Evolutionary conservation across 2,329 filamentous ascomycete genomes (phyloP).

Genomic region (Paecilomyces sp.): DNA sequence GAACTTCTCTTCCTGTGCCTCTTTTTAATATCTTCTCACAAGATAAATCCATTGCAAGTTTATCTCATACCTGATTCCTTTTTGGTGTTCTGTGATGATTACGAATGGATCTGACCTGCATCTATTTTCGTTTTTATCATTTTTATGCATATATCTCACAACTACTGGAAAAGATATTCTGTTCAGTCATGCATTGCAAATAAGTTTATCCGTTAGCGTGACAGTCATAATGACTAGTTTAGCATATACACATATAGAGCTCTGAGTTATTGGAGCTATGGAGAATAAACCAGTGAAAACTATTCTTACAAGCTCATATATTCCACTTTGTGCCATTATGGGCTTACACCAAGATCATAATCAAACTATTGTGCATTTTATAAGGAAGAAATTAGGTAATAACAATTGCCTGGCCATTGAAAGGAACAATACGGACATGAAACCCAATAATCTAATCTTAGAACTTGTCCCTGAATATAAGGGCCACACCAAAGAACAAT

Average conservation of each 20-base stretch:
- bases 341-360: too few species aligned
- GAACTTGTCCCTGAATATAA: neutral
- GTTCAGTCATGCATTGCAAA: neutral
- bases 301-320: neutral
- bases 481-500: neutral
- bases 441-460: neutral
- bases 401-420: too few species aligned
- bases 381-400: too few species aligned
- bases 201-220: neutral
- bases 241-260: neutral
- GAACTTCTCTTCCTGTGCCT: neutral
- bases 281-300: neutral
- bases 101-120: neutral
- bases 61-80: neutral
- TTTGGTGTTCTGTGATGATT: neutral
- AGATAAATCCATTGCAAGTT: neutral
- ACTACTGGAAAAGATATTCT: neutral
- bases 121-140: neutral
- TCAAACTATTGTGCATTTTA: too few species aligned
- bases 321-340: neutral
- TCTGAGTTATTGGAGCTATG: neutral
- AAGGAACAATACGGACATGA: neutral
- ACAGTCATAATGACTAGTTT: neutral
- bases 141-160: neutral
- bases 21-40: neutral